phyloP scores from a whole-genome alignment of 2,329 filamentous ascomycete species.

The Botryosphaeria agaves region DNA sequence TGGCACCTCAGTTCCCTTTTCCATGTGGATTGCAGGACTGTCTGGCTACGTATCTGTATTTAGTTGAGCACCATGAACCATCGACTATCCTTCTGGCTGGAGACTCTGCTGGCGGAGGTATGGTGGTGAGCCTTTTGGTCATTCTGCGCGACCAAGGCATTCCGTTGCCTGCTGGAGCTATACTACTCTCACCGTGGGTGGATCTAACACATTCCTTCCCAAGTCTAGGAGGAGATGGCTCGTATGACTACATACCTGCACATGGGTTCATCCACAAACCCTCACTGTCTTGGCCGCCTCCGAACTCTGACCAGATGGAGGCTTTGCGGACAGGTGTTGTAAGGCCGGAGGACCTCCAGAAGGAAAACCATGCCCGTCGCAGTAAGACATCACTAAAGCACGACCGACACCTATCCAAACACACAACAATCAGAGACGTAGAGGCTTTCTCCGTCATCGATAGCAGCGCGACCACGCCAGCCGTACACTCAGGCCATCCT shows the following conservation, averaged over 20 bases:
- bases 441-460: background rate
- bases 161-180: constrained; percentile 72
- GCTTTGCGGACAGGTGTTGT: constrained; percentile 23
- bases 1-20: constrained; percentile 89
- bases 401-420: constrained; percentile 8
- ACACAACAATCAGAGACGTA: background rate
- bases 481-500: background rate
- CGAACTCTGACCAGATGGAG: constrained; percentile 56
- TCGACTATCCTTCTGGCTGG: constrained; percentile 75
- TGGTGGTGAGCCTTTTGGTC: constrained; percentile 67
- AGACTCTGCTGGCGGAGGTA: constrained; percentile 85
- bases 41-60: constrained; percentile 69
- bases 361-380: background rate
- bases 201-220: constrained; percentile 93
- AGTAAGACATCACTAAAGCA: background rate
- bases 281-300: constrained; percentile 81
- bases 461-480: background rate
- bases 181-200: constrained; percentile 89
- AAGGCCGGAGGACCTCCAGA: constrained; percentile 5
- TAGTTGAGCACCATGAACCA: constrained; percentile 60
- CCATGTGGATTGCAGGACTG: constrained; percentile 87
- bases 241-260: constrained; percentile 73
- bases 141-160: constrained; percentile 66
- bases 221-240: constrained; percentile 56
- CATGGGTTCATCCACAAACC: constrained; percentile 84